These are phyloP conservation scores for Emergomyces pasteurianus DNA, from an alignment of 2,329 filamentous ascomycete species.

Conservation along the genomic window DNA sequence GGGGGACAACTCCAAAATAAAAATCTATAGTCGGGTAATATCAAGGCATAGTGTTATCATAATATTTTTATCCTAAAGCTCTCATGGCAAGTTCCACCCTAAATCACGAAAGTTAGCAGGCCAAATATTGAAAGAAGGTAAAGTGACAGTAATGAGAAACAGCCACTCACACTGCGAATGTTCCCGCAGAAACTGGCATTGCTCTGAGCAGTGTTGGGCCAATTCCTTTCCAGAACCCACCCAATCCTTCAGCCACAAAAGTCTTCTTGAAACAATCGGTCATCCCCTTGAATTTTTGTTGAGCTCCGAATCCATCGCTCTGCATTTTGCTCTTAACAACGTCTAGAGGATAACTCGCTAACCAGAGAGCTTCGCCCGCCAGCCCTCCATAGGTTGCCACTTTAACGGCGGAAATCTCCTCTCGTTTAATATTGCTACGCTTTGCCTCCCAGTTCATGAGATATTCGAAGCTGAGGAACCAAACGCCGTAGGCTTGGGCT, in stretches of 20 bases:
- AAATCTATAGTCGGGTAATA: background rate
- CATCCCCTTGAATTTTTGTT: constrained; percentile 68
- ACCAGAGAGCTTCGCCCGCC: constrained; percentile 87
- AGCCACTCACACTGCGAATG: constrained; percentile 61
- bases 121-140: constrained; percentile 6
- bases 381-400: constrained; percentile 86
- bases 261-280: constrained; percentile 79
- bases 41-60: background rate
- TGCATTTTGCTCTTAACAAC: constrained; percentile 99
- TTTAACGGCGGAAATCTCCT: constrained; percentile 70
- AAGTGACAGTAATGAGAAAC: background rate
- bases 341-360: constrained; percentile 88
- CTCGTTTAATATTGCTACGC: constrained; percentile 62
- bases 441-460: constrained; percentile 83
- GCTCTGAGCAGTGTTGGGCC: constrained; percentile 82
- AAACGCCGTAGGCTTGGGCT: constrained; percentile 86
- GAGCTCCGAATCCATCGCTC: constrained; percentile 73
- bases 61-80: constrained; percentile 26
- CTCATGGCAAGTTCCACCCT: constrained; percentile 38
- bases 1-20: background rate
- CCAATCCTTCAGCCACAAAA: constrained; percentile 60
- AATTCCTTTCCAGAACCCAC: constrained; percentile 92
- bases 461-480: constrained; percentile 93
- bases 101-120: constrained; percentile 9
- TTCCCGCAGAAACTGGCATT: constrained; percentile 96